Conservation (phyloP, 23 red algal genomes). For the Gracilaria domingensis region DNA sequence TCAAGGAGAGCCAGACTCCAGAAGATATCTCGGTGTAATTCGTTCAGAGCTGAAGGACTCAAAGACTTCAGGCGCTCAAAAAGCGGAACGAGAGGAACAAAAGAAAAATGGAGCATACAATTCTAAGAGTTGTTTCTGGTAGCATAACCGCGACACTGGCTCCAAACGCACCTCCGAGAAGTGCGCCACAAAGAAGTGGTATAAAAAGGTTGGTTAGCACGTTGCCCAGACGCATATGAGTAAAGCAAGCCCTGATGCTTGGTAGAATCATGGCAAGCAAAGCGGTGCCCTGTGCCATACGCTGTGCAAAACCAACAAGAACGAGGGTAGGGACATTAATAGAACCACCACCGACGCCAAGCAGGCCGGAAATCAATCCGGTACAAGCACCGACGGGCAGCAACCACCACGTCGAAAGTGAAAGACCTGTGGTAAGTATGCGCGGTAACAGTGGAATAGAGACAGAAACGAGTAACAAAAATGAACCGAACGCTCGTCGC, state of each 20-base stretch:
- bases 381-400: slow-evolving; percentile 62
- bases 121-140: slow-evolving; percentile 28
- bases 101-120: slow-evolving; percentile 57
- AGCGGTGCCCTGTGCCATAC: slow-evolving; percentile 90
- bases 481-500: slow-evolving; percentile 62
- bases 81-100: slow-evolving; percentile 30
- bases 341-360: slow-evolving; percentile 94
- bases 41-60: neutral
- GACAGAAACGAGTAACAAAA: slow-evolving; percentile 56
- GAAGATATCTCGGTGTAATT: neutral
- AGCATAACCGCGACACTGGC: slow-evolving; percentile 38
- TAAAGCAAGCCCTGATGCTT: slow-evolving; percentile 54
- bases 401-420: neutral
- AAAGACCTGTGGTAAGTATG: slow-evolving; percentile 5
- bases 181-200: slow-evolving; percentile 71
- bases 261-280: slow-evolving; percentile 90
- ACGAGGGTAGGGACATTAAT: slow-evolving; percentile 78
- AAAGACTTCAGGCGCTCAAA: neutral
- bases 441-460: slow-evolving; percentile 34
- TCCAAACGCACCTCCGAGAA: slow-evolving; percentile 56
- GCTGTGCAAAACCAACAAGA: slow-evolving; percentile 70
- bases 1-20: neutral
- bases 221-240: slow-evolving; percentile 68
- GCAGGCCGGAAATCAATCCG: slow-evolving; percentile 85
- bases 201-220: slow-evolving; percentile 63